phyloP scores from a whole-genome alignment of 257 asterid species.

The Solanum virginianum region DNA sequence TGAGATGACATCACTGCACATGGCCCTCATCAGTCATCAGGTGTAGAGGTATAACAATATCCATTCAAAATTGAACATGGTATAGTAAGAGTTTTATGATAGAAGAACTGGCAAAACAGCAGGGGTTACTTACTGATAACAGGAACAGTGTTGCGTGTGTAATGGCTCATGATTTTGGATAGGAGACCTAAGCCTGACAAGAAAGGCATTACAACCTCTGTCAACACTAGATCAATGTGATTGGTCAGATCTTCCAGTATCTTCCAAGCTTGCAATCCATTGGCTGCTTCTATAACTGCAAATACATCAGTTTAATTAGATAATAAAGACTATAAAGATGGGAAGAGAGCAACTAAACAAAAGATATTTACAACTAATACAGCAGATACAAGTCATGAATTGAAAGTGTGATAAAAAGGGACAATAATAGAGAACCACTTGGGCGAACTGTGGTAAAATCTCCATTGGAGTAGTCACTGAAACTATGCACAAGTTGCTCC shows the following conservation, averaged over 20 bases:
- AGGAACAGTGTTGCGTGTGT: slow-evolving; percentile 66
- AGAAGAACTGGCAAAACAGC: neutral
- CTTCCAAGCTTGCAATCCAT: slow-evolving; percentile 88
- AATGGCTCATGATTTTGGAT: slow-evolving; percentile 75
- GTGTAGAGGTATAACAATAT: neutral
- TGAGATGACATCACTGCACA: slow-evolving; percentile 95
- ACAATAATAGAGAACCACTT: neutral
- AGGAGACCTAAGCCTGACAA: slow-evolving; percentile 74
- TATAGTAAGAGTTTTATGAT: neutral
- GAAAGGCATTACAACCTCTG: slow-evolving; percentile 74
- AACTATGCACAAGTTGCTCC: neutral
- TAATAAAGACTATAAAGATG: neutral
- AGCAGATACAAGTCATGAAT: neutral
- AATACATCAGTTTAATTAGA: neutral
- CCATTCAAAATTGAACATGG: neutral
- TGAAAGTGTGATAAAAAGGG: neutral
- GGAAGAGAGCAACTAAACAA: neutral
- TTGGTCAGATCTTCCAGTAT: slow-evolving; percentile 56
- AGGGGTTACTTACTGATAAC: slow-evolving; percentile 62
- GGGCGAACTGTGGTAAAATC: neutral
- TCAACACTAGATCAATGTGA: slow-evolving; percentile 67
- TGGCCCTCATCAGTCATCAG: slow-evolving; percentile 8
- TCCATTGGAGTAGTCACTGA: neutral
- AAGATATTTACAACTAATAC: neutral
- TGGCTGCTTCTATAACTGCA: slow-evolving; percentile 69